Percentiles rank a stretch among this genome's conserved stretches.
Evolutionary conservation across 73 alveolate species (phyloP).

Genomic region (Paramecium sexaurelia): DNA sequence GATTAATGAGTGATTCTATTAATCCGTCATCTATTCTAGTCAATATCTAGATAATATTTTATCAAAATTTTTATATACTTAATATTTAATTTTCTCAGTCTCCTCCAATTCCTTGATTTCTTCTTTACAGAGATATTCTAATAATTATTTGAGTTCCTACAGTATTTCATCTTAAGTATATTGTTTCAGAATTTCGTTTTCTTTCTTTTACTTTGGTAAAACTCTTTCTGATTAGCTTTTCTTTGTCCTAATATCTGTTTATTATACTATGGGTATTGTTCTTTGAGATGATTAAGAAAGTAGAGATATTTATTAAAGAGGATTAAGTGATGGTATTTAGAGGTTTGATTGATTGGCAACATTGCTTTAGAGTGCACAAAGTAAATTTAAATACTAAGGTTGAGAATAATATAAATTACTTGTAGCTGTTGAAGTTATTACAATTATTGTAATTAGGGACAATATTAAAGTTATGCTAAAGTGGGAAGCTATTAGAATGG

Average conservation of each 20-base stretch:
- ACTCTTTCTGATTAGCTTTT: constrained; percentile 49
- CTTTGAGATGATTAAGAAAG: constrained; percentile 28
- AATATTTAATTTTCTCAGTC: not conserved
- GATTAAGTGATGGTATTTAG: not conserved
- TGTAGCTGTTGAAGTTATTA: constrained; percentile 7
- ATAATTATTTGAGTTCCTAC: not conserved
- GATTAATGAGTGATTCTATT: not conserved
- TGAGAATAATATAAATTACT: not conserved
- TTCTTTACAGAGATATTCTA: not conserved
- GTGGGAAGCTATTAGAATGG: constrained; percentile 41
- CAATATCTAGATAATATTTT: not conserved
- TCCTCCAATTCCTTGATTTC: not conserved
- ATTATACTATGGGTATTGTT: constrained; percentile 14
- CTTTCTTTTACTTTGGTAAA: constrained; percentile 28
- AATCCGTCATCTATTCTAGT: constrained; percentile 21
- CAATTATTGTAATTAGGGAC: constrained; percentile 4
- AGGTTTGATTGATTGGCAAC: not conserved
- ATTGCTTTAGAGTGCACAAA: not conserved
- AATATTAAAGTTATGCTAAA: not conserved
- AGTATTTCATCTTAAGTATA: not conserved
- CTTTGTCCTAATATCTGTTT: not conserved
- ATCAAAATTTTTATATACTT: not conserved
- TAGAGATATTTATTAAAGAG: constrained; percentile 16
- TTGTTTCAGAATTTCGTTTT: not conserved
- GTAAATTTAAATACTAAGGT: constrained; percentile 30